Evolutionary conservation across 495 filamentous ascomycete genomes (phyloP).

Genomic region (Tuber microsphaerosporum): DNA sequence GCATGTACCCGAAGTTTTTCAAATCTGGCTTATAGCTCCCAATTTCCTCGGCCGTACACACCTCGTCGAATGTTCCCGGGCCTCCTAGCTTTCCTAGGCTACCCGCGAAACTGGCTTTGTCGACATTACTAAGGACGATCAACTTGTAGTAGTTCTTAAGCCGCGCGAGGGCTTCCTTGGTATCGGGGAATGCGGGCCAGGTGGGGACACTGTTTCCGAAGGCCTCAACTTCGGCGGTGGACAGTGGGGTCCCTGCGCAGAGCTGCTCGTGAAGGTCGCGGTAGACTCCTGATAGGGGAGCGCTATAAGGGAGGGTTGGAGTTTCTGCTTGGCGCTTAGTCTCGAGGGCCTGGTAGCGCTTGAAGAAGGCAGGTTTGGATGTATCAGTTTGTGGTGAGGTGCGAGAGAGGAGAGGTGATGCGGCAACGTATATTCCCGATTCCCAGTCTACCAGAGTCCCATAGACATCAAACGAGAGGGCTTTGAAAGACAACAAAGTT

Average conservation of each 20-base stretch:
- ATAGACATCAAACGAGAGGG: conserved; percentile 73
- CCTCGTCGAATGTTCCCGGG: conserved; percentile 53
- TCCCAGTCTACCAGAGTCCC: conserved; percentile 59
- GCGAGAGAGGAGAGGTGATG: conserved; percentile 42
- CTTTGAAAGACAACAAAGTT: conserved; percentile 7
- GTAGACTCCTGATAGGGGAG: conserved; percentile 52
- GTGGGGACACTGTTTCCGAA: conserved; percentile 53
- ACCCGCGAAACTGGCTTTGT: conserved; percentile 54
- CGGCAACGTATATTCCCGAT: conserved; percentile 40
- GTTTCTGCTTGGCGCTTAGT: conserved; percentile 46
- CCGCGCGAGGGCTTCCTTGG: conserved; percentile 52
- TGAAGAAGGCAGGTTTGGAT: conserved; percentile 41
- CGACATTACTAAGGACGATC: conserved; percentile 65
- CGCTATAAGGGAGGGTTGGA: conserved; percentile 53
- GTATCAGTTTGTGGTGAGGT: conserved; percentile 46
- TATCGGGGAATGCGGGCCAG: conserved; percentile 63
- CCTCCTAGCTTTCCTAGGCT: conserved; percentile 51
- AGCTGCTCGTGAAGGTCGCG: conserved; percentile 47
- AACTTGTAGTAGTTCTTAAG: conserved; percentile 60
- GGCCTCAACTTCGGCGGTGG: conserved; percentile 38
- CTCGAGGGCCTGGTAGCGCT: conserved; percentile 47
- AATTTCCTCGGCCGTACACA: conserved; percentile 68
- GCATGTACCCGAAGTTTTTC: conserved; percentile 61
- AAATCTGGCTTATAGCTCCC: conserved; percentile 67
- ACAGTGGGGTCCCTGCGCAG: conserved; percentile 42